A percentile compares a stretch with the other conserved stretches of the same genome.
phyloP scores from a whole-genome alignment of 192 early-diverging fungal species.

The Gaertneriomyces semiglobifer region DNA sequence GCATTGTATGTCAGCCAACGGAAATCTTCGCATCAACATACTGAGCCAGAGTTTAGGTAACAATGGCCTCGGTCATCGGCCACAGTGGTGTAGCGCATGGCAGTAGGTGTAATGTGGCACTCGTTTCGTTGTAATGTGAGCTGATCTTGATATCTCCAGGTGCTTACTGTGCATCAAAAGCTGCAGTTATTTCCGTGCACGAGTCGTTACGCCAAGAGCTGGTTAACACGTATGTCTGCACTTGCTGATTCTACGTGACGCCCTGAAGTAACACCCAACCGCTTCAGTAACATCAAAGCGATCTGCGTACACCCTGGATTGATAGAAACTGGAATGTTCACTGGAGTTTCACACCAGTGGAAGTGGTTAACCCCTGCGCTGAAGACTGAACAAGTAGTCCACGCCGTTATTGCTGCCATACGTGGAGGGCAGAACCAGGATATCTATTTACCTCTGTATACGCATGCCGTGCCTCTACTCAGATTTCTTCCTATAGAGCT shows the following conservation, averaged over 20 bases:
- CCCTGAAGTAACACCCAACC: background rate
- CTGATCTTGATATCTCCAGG: conserved; percentile 29
- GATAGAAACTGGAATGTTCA: conserved; percentile 71
- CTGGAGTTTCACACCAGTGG: conserved; percentile 50
- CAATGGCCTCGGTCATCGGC: conserved; percentile 43
- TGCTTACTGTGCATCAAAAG: conserved; percentile 78
- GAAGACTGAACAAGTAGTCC: conserved; percentile 55
- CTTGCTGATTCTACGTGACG: background rate
- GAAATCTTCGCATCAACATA: background rate
- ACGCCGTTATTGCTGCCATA: conserved; percentile 56
- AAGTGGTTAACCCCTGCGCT: conserved; percentile 67
- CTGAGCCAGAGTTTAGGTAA: conserved; percentile 25
- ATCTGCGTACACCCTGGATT: conserved; percentile 69
- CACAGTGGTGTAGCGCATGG: conserved; percentile 28
- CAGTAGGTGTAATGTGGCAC: conserved; percentile 10
- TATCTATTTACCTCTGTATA: conserved; percentile 30
- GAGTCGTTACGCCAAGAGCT: conserved; percentile 77
- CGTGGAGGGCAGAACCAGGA: conserved; percentile 37
- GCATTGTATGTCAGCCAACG: conserved; percentile 58
- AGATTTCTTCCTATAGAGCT: conserved; percentile 31
- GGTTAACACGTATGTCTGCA: conserved; percentile 49
- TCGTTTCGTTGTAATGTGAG: background rate
- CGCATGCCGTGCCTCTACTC: conserved; percentile 17
- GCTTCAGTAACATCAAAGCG: conserved; percentile 59
- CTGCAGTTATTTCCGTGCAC: conserved; percentile 66